Conservation (phyloP, 345 rosid species). For the Kernera saxatilis region DNA sequence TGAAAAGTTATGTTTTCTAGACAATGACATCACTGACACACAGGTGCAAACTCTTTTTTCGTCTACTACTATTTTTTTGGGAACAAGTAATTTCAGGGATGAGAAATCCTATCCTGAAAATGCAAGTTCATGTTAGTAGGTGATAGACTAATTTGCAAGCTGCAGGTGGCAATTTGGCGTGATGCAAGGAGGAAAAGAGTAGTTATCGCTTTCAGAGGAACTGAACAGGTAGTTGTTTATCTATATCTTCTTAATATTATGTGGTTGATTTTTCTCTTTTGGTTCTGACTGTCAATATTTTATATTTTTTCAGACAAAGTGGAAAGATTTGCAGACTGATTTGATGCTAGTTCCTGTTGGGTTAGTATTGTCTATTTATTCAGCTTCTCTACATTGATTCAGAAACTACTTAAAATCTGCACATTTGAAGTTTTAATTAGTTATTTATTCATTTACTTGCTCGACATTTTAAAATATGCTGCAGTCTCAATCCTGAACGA, state of each 20-base stretch:
- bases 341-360: slow-evolving; percentile 86
- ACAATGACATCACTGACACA: slow-evolving; percentile 77
- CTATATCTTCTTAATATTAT: slow-evolving; percentile 7
- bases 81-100: neutral
- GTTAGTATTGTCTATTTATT: slow-evolving; percentile 39
- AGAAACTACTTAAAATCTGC: neutral
- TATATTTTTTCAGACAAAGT: slow-evolving; percentile 53
- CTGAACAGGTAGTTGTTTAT: slow-evolving; percentile 71
- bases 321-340: slow-evolving; percentile 96
- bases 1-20: slow-evolving; percentile 86
- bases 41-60: slow-evolving; percentile 49
- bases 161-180: slow-evolving; percentile 96
- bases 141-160: slow-evolving; percentile 26
- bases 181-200: slow-evolving; percentile 71
- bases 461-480: neutral
- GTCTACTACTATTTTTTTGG: neutral
- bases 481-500: slow-evolving; percentile 90
- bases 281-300: slow-evolving; percentile 17
- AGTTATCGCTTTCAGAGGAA: slow-evolving; percentile 93
- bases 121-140: neutral
- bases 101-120: neutral
- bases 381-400: neutral
- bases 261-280: slow-evolving; percentile 3
- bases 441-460: neutral
- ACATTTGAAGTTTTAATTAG: neutral